A percentile compares a stretch with the other conserved stretches of the same genome.
phyloP scores from a whole-genome alignment of 345 rosid species.

The Hypericum androsaemum region DNA sequence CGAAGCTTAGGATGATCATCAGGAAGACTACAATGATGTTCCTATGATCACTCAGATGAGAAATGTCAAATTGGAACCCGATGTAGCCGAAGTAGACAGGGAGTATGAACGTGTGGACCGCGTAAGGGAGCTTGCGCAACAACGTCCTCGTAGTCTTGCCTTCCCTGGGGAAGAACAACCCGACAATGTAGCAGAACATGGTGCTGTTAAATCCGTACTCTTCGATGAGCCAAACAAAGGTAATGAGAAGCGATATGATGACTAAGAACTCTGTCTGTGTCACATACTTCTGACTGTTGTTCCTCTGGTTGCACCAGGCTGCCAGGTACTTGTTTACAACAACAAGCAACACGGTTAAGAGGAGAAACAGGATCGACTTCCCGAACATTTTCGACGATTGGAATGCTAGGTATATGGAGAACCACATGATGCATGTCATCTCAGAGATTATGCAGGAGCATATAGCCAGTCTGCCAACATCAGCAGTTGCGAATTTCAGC shows the following conservation, averaged over 20 bases:
- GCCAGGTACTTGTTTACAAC: slow-evolving; percentile 41
- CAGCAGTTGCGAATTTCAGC: slow-evolving; percentile 54
- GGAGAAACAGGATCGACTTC: slow-evolving; percentile 15
- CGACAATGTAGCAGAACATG: slow-evolving; percentile 43
- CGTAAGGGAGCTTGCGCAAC: slow-evolving; percentile 45
- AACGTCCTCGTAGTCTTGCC: slow-evolving; percentile 71
- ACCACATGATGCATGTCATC: slow-evolving; percentile 31
- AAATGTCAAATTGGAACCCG: slow-evolving; percentile 53
- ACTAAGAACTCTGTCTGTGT: slow-evolving; percentile 43
- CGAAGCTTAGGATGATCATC: slow-evolving; percentile 29
- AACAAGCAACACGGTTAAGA: slow-evolving; percentile 26
- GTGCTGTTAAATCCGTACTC: slow-evolving; percentile 30
- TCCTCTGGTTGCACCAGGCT: slow-evolving; percentile 44
- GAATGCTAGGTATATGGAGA: slow-evolving; percentile 15
- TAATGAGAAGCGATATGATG: slow-evolving; percentile 31
- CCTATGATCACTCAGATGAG: slow-evolving; percentile 1
- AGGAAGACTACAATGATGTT: slow-evolving; percentile 20
- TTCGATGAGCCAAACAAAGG: slow-evolving; percentile 34
- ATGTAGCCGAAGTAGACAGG: slow-evolving; percentile 75
- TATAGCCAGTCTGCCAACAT: slow-evolving; percentile 56
- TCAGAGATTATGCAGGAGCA: slow-evolving; percentile 50
- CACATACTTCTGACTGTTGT: slow-evolving; percentile 48
- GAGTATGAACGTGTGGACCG: slow-evolving; percentile 62
- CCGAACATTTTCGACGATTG: slow-evolving; percentile 16
- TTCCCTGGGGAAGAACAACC: slow-evolving; percentile 66